Percentiles rank a stretch among this genome's conserved stretches.
These are phyloP conservation scores for Naganishia liquefaciens DNA, from an alignment of 1,284 basidiomycete species.

Conservation along the genomic window DNA sequence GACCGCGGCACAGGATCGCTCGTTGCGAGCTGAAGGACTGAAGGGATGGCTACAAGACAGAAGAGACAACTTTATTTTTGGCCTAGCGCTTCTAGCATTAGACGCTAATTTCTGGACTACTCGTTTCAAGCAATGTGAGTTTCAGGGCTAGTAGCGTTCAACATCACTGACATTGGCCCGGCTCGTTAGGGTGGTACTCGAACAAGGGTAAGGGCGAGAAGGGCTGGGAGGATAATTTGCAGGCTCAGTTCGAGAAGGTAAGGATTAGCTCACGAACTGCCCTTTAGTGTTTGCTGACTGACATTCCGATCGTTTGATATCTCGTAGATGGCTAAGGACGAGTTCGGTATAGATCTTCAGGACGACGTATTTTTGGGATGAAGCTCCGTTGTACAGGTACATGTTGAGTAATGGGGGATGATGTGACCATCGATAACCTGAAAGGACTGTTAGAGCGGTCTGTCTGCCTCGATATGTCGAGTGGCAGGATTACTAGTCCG, in stretches of 20 bases:
- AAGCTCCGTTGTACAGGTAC: slow-evolving; percentile 34
- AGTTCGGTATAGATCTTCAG: slow-evolving; percentile 58
- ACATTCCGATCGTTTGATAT: neutral
- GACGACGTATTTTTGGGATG: slow-evolving; percentile 53
- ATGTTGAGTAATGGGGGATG: no score
- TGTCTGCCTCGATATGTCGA: no score
- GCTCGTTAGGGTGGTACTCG: slow-evolving; percentile 41
- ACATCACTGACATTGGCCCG: neutral
- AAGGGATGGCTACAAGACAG: slow-evolving; percentile 50
- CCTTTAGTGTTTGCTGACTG: no score
- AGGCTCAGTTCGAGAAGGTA: slow-evolving; percentile 49
- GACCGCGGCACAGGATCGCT: slow-evolving; percentile 60
- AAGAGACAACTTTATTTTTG: slow-evolving; percentile 52
- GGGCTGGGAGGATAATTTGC: slow-evolving; percentile 51
- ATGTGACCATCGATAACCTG: no score
- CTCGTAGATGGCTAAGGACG: slow-evolving; percentile 53
- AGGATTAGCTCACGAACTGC: neutral
- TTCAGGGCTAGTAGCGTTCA: slow-evolving; percentile 21
- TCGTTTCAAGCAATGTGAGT: slow-evolving; percentile 49
- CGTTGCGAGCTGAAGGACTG: slow-evolving; percentile 47
- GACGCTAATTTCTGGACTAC: slow-evolving; percentile 55
- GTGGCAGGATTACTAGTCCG: no score
- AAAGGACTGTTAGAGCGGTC: no score
- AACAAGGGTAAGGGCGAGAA: slow-evolving; percentile 47
- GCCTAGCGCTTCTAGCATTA: slow-evolving; percentile 52